These are phyloP conservation scores for Penicillium nordicum DNA, from an alignment of 2,329 filamentous ascomycete species.

Conservation along the genomic window DNA sequence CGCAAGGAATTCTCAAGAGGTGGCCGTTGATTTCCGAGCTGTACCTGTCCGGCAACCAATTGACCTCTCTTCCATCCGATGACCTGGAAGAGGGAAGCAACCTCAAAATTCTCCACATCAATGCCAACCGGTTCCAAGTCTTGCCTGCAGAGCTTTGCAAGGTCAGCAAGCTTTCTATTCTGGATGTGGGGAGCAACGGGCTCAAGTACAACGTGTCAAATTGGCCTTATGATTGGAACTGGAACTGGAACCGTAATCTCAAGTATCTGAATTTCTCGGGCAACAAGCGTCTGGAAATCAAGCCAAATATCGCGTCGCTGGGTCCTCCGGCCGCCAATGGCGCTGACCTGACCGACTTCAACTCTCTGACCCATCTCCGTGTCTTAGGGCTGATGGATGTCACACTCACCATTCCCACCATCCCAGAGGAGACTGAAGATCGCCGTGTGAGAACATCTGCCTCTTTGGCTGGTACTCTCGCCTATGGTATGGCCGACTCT, in stretches of 20 bases:
- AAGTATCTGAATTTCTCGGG: slow-evolving; percentile 94
- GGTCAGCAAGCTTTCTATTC: slow-evolving; percentile 82
- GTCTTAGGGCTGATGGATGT: slow-evolving; percentile 97
- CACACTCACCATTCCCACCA: slow-evolving; percentile 85
- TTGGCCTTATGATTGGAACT: slow-evolving; percentile 99
- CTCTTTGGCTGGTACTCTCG: slow-evolving; percentile 83
- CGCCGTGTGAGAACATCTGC: slow-evolving; percentile 93
- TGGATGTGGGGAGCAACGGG: slow-evolving; percentile 92
- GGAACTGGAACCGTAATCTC: slow-evolving; percentile 95
- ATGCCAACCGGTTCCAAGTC: slow-evolving; percentile 96
- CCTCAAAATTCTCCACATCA: slow-evolving; percentile 88
- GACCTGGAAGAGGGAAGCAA: slow-evolving; percentile 87
- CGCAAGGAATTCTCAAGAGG: slow-evolving; percentile 78
- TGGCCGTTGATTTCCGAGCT: slow-evolving; percentile 90
- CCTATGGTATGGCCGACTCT: slow-evolving; percentile 97
- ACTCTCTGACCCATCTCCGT: slow-evolving; percentile 73
- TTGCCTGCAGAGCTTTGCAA: slow-evolving; percentile 92
- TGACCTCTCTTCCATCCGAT: slow-evolving; percentile 87
- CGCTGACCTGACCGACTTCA: slow-evolving; percentile 84
- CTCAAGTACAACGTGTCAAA: slow-evolving; percentile 99
- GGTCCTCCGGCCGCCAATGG: slow-evolving; percentile 52
- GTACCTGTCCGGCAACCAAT: slow-evolving; percentile 90
- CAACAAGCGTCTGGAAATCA: slow-evolving; percentile 93
- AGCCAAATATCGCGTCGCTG: slow-evolving; percentile 58
- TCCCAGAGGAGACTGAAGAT: slow-evolving; percentile 93